Conservation (phyloP, 495 filamentous ascomycete genomes). For the Lophium mytilinum region DNA sequence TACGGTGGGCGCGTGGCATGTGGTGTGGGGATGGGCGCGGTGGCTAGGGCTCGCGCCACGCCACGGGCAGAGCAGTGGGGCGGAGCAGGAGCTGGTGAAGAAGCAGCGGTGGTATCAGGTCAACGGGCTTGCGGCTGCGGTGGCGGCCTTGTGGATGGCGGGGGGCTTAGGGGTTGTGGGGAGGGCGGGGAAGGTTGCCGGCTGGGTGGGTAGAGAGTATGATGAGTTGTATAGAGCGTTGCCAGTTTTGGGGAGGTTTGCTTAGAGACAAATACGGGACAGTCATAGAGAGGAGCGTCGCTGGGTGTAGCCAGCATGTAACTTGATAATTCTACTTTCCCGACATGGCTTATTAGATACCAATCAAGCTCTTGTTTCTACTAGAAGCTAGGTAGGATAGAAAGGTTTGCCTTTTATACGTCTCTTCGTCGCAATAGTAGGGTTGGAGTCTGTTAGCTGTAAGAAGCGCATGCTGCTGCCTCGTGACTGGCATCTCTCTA, state of each 20-base stretch:
- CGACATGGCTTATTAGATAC: too few relatives aligned
- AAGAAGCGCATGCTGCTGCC: too few relatives aligned
- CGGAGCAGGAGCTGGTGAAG: slow-evolving; percentile 43
- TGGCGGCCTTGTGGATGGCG: slow-evolving; percentile 64
- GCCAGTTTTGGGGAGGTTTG: slow-evolving; percentile 45
- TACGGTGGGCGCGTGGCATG: slow-evolving; percentile 63
- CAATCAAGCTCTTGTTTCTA: too few relatives aligned
- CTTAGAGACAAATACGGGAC: slow-evolving; percentile 22
- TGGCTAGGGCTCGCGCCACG: slow-evolving; percentile 54
- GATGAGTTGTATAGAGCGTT: slow-evolving; percentile 56
- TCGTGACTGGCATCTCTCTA: too few relatives aligned
- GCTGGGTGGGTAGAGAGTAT: slow-evolving; percentile 75
- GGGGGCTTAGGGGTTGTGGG: slow-evolving; percentile 74
- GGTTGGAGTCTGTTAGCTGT: too few relatives aligned
- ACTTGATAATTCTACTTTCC: too few relatives aligned
- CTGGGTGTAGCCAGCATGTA: too few relatives aligned
- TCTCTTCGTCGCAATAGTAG: too few relatives aligned
- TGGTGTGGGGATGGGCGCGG: slow-evolving; percentile 72
- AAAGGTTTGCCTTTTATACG: too few relatives aligned
- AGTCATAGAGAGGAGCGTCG: too few relatives aligned
- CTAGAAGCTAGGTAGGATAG: too few relatives aligned
- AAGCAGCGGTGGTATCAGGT: slow-evolving; percentile 61
- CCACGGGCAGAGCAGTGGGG: slow-evolving; percentile 38
- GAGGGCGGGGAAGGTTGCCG: slow-evolving; percentile 56
- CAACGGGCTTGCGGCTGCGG: slow-evolving; percentile 50